Evolutionary conservation across 768 basidiomycete species (phyloP), one percentile per base, ranked within the genome.

Genomic region (Suillus subluteus): DNA sequence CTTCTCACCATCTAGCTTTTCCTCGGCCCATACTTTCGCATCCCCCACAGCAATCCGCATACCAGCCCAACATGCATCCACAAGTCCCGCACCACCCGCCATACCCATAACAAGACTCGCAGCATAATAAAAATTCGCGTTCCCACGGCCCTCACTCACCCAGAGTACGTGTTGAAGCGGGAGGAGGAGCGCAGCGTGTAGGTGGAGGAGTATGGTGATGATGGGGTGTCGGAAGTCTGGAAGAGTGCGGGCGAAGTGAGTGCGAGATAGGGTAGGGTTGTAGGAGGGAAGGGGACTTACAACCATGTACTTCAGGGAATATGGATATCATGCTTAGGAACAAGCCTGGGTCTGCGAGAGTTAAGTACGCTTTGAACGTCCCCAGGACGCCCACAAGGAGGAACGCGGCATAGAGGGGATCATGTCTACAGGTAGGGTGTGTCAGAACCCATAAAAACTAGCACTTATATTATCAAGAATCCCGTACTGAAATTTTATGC

Each of bases 81-180:
- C 81, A 15, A 96, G 73, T 18, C 91, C 91, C n/a, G 91, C 86
- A 0, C 94, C 95, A 69, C 93, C 91, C 3, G 90, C 91, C 69
- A 95, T 84, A 0, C 95, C 96, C 76, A 96, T 95, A 18, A 99
- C 97, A 67, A 99, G 82, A 2, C 96, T 98, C 4, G 91, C 90
- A 0, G 98, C 98, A 72, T 99, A 99, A 80, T 94, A 98, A 79
- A 99, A 99, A 76, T 99, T 99, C 56, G 97, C 96, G 73, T 99
- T 99, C 3, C 95, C 98, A 7, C 95, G 93, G 1, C 95, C 96
- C 65, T 95, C 91, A 11, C 82, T 83, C 7, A 98, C 85, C 97
- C 98, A 99, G 2, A 99, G 82, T 67, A 93, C 86, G 73, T 97
- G 89, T 77, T 99, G 96, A 38, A 98, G 83, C 0, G 97, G 97